Percentiles rank a stretch among this genome's conserved stretches.
Conservation (phyloP, 73 alveolate genomes). For the Loxodes magnus region DNA sequence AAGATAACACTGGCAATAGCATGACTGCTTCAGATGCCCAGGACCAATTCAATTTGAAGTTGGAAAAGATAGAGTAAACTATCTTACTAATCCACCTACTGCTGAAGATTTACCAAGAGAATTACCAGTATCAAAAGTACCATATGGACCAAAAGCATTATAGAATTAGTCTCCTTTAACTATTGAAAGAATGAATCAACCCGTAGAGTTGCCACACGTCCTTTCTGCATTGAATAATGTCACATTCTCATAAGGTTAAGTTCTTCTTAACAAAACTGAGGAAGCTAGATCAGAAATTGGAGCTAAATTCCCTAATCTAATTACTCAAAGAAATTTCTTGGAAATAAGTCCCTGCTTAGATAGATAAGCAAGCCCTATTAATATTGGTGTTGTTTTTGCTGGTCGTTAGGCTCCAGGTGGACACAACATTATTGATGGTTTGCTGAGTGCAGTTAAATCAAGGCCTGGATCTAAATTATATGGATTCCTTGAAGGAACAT, state of each 20-base stretch:
- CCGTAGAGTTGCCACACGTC: constrained; percentile 21
- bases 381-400: constrained; percentile 46
- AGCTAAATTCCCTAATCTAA: not conserved
- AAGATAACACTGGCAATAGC: constrained; percentile 27
- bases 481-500: constrained; percentile 55
- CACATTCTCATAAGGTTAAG: constrained; percentile 3
- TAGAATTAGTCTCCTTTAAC: not conserved
- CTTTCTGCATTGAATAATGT: not conserved
- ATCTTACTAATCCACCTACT: not conserved
- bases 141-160: not conserved
- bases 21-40: constrained; percentile 51
- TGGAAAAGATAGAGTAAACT: not conserved
- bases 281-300: constrained; percentile 2
- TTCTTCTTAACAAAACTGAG: constrained; percentile 19
- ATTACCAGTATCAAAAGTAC: not conserved
- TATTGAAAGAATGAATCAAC: constrained; percentile 3
- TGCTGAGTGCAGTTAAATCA: constrained; percentile 20
- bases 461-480: constrained; percentile 12
- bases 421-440: constrained; percentile 58
- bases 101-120: not conserved
- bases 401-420: constrained; percentile 70
- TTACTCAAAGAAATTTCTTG: not conserved
- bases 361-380: constrained; percentile 12
- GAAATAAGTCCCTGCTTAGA: not conserved
- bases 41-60: constrained; percentile 84